phyloP scores from a whole-genome alignment of 805 yeast genomes.

The Candida manassasensis region DNA sequence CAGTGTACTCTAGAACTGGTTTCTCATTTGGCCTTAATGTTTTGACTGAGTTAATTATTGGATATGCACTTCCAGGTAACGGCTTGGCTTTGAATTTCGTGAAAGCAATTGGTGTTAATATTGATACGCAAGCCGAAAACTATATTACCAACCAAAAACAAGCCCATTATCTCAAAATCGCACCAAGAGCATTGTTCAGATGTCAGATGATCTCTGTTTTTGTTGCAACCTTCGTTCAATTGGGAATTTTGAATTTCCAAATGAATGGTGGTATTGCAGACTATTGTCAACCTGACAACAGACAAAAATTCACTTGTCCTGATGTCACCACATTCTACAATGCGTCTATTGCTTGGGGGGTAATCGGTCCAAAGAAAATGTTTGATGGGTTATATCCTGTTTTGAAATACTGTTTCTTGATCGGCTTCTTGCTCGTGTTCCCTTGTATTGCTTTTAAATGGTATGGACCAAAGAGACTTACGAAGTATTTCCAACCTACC shows the following conservation, averaged over 20 bases:
- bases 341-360: conserved; percentile 47
- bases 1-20: conserved; percentile 47
- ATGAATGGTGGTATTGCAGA: conserved; percentile 12
- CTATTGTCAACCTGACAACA: conserved; percentile 17
- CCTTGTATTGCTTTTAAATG: conserved; percentile 15
- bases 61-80: conserved; percentile 25
- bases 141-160: conserved; percentile 27
- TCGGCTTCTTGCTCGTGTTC: conserved; percentile 37
- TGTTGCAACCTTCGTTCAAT: conserved; percentile 17
- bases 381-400: conserved; percentile 47
- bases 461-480: conserved; percentile 11
- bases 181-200: conserved; percentile 39
- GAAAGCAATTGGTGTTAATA: conserved; percentile 23
- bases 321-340: conserved; percentile 35
- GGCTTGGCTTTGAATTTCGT: conserved; percentile 18
- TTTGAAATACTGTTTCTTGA: conserved; percentile 48
- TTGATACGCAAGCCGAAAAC: conserved; percentile 28
- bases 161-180: conserved; percentile 35
- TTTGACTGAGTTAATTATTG: conserved; percentile 47
- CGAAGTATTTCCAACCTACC: conserved; percentile 44
- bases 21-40: conserved; percentile 45
- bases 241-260: conserved; percentile 20
- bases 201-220: conserved; percentile 21
- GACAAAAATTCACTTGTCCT: conserved; percentile 23
- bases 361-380: conserved; percentile 49